These are phyloP conservation scores for Chiua sp. DNA, from an alignment of 1,284 basidiomycete species.

Conservation along the genomic window DNA sequence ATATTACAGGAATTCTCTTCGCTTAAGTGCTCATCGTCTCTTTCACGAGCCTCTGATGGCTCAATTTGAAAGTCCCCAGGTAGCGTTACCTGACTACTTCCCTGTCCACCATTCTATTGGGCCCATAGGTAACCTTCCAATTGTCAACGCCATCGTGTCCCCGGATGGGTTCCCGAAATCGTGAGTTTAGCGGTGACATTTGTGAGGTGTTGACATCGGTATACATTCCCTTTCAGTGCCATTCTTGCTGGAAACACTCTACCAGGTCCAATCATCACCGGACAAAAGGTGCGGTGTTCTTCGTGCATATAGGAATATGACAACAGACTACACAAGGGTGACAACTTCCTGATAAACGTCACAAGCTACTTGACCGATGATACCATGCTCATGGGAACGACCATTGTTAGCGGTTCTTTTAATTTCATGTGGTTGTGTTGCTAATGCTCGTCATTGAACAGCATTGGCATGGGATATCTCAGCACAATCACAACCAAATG, in stretches of 20 bases:
- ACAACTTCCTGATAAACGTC: slow-evolving; percentile 26
- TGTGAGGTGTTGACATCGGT: not conserved
- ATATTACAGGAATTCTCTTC: no score
- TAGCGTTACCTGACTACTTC: slow-evolving; percentile 1
- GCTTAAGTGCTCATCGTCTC: no score
- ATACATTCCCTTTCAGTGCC: slow-evolving; percentile 4
- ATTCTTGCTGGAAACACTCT: slow-evolving; percentile 26
- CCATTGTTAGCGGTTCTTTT: slow-evolving; percentile 25
- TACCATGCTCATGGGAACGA: slow-evolving; percentile 27
- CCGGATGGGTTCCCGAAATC: slow-evolving; percentile 37
- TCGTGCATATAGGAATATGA: not conserved
- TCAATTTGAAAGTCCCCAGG: slow-evolving; percentile 1
- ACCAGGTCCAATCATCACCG: slow-evolving; percentile 37
- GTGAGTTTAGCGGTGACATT: slow-evolving; percentile 9
- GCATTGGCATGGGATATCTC: slow-evolving; percentile 37
- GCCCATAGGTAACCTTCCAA: slow-evolving; percentile 31
- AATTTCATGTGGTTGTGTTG: slow-evolving; percentile 31
- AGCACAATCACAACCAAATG: slow-evolving; percentile 22
- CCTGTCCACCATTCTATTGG: slow-evolving; percentile 12
- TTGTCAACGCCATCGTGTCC: slow-evolving; percentile 35
- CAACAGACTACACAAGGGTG: slow-evolving; percentile 7
- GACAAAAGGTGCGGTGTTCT: slow-evolving; percentile 28
- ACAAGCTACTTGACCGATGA: slow-evolving; percentile 18
- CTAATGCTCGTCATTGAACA: slow-evolving; percentile 2
- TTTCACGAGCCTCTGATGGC: not conserved